Evolutionary conservation across 345 rosid genomes (phyloP), one percentile per base, ranked within the genome.

Genomic region (Populus nigra): DNA sequence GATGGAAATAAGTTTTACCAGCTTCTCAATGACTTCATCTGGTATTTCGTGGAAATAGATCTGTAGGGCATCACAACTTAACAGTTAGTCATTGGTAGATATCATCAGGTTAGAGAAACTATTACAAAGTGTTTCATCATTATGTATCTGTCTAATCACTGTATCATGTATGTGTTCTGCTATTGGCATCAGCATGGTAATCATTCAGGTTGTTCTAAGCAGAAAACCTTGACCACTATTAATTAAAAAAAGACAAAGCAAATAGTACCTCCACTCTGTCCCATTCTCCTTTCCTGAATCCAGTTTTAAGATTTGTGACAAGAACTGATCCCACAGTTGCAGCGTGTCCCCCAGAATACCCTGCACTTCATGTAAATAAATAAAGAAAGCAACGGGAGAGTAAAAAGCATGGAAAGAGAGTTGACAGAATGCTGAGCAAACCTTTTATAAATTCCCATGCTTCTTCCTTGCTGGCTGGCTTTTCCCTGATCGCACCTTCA

Each of bases 301-400:
- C 91, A 12, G 91, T 90, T 80, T 89, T 91, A 53, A 92, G 86
- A 77, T 95, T 93, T 36, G 92, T 91, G 29, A 92, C 93, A 62
- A 89, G 85, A 83, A 95, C 96, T 80, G 96, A 92, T 73, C 97
- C 87, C 73, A 95, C 89, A 41, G 96, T 93, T 82, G 97, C 92
- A 74, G 91, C 88, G 33, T 85, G 92, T 29, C 92, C 84, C 6
- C 88, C 88, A 39, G 92, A 92, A 81, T 95, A 95, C 82, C 88
- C 98, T 95, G 87, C 81, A 71, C 27, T 79, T 70, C 65, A 29
- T 65, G 23, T 63, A 53, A 8, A 36, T 67, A 65, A 71, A 76
- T 63, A 13, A 69, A 66, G 65, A 13, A 69, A 66, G 65, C 59
- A 39, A 68, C 41, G 18, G 76, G 59, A 76, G 69, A 71, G 65